Percentiles rank a stretch among this genome's conserved stretches.
Conservation (phyloP, 345 rosid species). For the Theobroma cacao region DNA sequence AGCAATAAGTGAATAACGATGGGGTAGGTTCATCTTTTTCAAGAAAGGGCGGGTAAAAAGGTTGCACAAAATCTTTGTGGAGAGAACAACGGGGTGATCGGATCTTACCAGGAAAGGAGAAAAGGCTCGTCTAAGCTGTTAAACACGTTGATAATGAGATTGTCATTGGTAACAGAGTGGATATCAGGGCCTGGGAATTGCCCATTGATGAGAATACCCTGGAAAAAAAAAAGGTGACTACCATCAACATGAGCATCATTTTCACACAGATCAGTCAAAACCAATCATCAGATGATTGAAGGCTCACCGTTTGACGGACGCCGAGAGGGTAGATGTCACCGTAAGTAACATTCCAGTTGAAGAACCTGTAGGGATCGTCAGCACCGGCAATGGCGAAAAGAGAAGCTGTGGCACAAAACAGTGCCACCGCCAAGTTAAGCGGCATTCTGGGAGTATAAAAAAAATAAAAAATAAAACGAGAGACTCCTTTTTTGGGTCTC, state of each 20-base stretch:
- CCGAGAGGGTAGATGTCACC: constrained; percentile 67
- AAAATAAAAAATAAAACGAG: background rate
- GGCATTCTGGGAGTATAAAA: constrained; percentile 16
- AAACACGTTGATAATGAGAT: constrained; percentile 59
- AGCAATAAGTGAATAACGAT: background rate
- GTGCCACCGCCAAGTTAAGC: constrained; percentile 14
- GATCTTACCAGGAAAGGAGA: constrained; percentile 56
- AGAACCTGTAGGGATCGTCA: constrained; percentile 62
- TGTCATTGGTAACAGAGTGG: constrained; percentile 64
- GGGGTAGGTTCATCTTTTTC: background rate
- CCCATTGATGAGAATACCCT: constrained; percentile 77
- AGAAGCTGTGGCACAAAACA: constrained; percentile 15
- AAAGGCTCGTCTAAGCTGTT: constrained; percentile 65
- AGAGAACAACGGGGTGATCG: background rate
- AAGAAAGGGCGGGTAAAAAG: background rate
- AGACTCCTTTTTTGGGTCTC: background rate
- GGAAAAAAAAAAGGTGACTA: background rate
- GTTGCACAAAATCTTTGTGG: background rate
- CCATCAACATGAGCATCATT: background rate
- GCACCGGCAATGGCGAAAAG: constrained; percentile 34
- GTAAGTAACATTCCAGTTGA: constrained; percentile 60
- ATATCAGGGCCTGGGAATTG: constrained; percentile 80
- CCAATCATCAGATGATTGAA: background rate
- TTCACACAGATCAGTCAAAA: background rate
- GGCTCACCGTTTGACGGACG: constrained; percentile 44